Conservation (phyloP, 768 basidiomycete genomes). For the Leccinum variicolor region DNA sequence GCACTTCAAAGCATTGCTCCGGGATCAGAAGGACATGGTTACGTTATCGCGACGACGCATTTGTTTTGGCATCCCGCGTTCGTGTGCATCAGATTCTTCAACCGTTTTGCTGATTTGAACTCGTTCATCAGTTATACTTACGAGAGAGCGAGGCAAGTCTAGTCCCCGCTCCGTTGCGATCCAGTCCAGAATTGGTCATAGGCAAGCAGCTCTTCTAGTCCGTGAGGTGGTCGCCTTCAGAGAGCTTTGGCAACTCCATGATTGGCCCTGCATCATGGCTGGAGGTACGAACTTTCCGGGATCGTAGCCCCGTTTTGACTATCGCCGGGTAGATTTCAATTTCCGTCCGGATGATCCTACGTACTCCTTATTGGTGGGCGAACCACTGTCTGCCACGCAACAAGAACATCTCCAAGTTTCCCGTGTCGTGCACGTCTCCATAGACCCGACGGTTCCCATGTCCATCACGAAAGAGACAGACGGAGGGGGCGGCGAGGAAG, state of each 20-base stretch:
- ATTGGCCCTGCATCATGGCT: slow-evolving; percentile 80
- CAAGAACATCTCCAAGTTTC: slow-evolving; percentile 52
- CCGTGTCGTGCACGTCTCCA: slow-evolving; percentile 66
- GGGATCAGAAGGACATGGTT: slow-evolving; percentile 39
- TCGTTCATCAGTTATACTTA: slow-evolving; percentile 48
- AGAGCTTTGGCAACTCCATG: slow-evolving; percentile 35
- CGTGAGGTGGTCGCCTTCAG: slow-evolving; percentile 61
- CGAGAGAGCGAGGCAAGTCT: slow-evolving; percentile 73
- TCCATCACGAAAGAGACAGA: slow-evolving; percentile 21
- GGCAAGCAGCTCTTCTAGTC: slow-evolving; percentile 76
- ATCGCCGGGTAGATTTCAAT: slow-evolving; percentile 71
- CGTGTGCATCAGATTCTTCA: slow-evolving; percentile 18
- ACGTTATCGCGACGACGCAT: slow-evolving; percentile 86
- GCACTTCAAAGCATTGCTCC: slow-evolving; percentile 50
- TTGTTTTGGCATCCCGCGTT: slow-evolving; percentile 94
- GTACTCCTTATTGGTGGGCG: slow-evolving; percentile 73
- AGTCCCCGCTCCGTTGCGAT: neutral
- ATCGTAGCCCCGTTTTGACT: neutral
- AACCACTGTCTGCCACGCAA: slow-evolving; percentile 54
- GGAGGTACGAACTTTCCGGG: slow-evolving; percentile 58
- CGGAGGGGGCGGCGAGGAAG: slow-evolving; percentile 40
- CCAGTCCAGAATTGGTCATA: slow-evolving; percentile 23
- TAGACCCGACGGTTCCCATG: slow-evolving; percentile 55
- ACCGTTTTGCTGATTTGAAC: neutral
- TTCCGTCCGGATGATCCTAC: slow-evolving; percentile 77